These are phyloP conservation scores for Gloeopeniophorella convolvens DNA, from an alignment of 768 basidiomycete genomes.

Conservation along the genomic window DNA sequence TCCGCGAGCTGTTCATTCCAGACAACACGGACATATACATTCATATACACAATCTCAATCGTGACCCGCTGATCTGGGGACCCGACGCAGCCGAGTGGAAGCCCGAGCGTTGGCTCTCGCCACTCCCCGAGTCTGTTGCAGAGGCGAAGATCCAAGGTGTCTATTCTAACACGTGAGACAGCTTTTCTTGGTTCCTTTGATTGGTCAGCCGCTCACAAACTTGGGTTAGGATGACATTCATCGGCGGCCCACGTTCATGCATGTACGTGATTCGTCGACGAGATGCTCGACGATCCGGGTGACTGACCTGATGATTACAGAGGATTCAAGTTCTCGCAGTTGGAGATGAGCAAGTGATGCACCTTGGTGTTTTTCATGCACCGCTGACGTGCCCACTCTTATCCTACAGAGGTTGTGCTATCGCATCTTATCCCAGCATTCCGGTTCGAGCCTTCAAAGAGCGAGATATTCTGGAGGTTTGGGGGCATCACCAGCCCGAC, in stretches of 20 bases:
- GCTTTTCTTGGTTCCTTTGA: too few relatives aligned
- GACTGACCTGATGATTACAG: conserved; percentile 21
- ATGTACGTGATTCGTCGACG: conserved; percentile 1
- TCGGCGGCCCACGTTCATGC: conserved; percentile 35
- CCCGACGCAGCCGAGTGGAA: conserved; percentile 32
- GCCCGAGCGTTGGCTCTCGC: conserved; percentile 21
- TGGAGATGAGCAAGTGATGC: conserved; percentile 45
- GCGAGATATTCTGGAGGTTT: neutral
- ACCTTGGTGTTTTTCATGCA: too few relatives aligned
- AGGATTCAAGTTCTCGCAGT: conserved; percentile 48
- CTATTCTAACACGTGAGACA: too few relatives aligned
- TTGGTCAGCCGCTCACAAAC: too few relatives aligned
- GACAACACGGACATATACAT: neutral
- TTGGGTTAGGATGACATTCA: conserved; percentile 43
- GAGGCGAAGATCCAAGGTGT: too few relatives aligned
- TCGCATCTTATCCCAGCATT: neutral
- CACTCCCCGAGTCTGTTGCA: too few relatives aligned
- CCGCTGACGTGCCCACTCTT: neutral
- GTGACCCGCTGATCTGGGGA: conserved; percentile 31
- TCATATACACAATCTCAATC: conserved; percentile 16
- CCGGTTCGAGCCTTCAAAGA: neutral
- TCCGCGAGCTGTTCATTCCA: conserved; percentile 28
- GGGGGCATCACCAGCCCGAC: neutral
- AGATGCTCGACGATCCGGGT: too few relatives aligned
- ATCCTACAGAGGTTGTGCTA: neutral